Evolutionary conservation across 176 grass and related monocot species (phyloP), one percentile per base, ranked within the genome.

Genomic region (Paspalum vaginatum): DNA sequence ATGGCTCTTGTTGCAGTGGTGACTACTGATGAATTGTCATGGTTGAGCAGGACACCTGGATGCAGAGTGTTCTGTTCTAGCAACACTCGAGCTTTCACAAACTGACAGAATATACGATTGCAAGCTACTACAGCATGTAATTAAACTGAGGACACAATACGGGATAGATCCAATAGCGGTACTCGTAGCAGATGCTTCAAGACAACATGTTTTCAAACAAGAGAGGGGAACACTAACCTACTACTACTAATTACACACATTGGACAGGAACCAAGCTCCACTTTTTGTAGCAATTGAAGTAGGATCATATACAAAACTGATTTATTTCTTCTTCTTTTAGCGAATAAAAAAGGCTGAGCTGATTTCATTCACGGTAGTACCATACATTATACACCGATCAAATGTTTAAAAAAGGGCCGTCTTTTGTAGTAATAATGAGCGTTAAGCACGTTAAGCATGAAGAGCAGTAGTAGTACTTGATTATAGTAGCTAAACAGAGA

Each of bases 1-100:
- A 98, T 74, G 95, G 92, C 7, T 92, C 82, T 38, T 98, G 95
- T 74, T 91, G 83, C 71, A 94, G 95, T 48, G 89, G 88, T 57
- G 95, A 94, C 84, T 98, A 94, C 68, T 94, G 92, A 92, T 98
- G 83, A 91, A 65, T 76, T 39, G 50, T 17, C 46, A 51, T 26
- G 57, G 25, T 24, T 11, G 45, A 68, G 10, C 24, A 70, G 44
- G 14, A 11, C 47, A 70, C 16, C 75, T 80, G 51, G 52, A 24
- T 40, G 38, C 32, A 70, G 9, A n/a, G n/a, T 56, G 16, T 10
- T 14, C 12, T 82, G 18, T 48, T 25, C 39, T 54, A 54, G 52
- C 5, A 46, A 55, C 45, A 40, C 20, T 45, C 2, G 11, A 18
- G 16, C 11, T 64, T 15, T 75, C 37, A 63, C 4, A 75, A 40